Evolutionary conservation across 2,329 filamentous ascomycete species (phyloP).

Genomic region (Aspergillus viridinutans): DNA sequence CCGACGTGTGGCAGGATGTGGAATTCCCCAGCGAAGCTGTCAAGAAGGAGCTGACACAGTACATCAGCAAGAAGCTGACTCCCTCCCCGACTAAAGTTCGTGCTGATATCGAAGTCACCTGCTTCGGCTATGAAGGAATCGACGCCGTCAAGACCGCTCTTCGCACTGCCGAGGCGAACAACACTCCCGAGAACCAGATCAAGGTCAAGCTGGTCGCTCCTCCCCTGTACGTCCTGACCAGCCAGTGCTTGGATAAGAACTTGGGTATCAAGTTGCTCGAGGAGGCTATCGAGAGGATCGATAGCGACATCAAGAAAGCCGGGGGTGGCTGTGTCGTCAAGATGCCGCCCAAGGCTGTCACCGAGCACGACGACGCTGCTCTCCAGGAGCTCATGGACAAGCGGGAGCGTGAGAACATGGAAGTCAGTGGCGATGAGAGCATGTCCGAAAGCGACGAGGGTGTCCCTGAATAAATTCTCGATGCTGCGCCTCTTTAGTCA

Average conservation of each 20-base stretch:
- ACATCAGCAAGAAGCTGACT: conserved; percentile 95
- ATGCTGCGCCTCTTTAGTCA: neutral
- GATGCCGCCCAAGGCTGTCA: conserved; percentile 99
- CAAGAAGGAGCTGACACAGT: conserved; percentile 83
- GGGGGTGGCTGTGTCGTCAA: conserved; percentile 82
- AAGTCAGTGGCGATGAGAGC: conserved; percentile 96
- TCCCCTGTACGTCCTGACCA: conserved; percentile 92
- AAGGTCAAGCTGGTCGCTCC: conserved; percentile 99
- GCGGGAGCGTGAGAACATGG: conserved; percentile 93
- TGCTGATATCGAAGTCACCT: conserved; percentile 94
- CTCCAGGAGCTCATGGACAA: conserved; percentile 98
- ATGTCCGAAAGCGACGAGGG: conserved; percentile 93
- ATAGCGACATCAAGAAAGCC: conserved; percentile 69
- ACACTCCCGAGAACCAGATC: conserved; percentile 88
- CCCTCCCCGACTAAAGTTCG: conserved; percentile 99
- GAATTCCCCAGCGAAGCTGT: conserved; percentile 81
- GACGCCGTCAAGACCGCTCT: conserved; percentile 95
- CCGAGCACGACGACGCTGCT: conserved; percentile 96
- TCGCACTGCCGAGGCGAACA: conserved; percentile 84
- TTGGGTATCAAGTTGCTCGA: conserved; percentile 79
- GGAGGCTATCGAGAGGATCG: conserved; percentile 83
- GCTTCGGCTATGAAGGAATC: conserved; percentile 95
- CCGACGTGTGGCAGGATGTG: conserved; percentile 92
- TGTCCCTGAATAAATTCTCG: conserved; percentile 49
- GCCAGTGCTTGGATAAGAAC: conserved; percentile 89